Evolutionary conservation across 257 asterid species (phyloP).

Genomic region (Plantago major): DNA sequence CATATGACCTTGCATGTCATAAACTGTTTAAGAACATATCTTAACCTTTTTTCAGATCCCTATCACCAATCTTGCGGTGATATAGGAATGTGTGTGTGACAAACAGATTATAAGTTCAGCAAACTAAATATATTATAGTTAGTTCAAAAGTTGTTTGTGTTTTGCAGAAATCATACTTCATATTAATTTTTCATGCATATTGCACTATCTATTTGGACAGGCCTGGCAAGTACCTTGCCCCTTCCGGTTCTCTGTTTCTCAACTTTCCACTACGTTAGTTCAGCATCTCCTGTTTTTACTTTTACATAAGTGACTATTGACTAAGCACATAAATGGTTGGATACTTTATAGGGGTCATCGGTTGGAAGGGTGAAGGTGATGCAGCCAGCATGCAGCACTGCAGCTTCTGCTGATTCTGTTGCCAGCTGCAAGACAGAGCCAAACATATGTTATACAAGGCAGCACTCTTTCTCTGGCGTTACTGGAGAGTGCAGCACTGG

Average conservation of each 20-base stretch:
- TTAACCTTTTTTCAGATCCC: constrained; percentile 14
- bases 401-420: constrained; percentile 70
- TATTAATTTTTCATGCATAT: not conserved
- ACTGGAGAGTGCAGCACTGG: constrained; percentile 61
- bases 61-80: not conserved
- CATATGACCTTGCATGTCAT: no score
- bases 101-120: not conserved
- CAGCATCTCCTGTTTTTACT: not conserved
- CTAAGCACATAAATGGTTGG: constrained; percentile 13
- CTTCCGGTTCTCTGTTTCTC: not conserved
- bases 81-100: not conserved
- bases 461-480: constrained; percentile 61
- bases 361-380: constrained; percentile 35
- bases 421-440: constrained; percentile 86
- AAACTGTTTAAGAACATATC: not conserved
- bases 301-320: not conserved
- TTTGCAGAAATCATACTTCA: not conserved
- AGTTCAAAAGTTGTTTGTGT: not conserved
- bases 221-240: not conserved
- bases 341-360: constrained; percentile 44
- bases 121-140: not conserved
- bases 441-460: constrained; percentile 47
- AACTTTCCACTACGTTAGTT: not conserved
- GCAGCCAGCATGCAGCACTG: constrained; percentile 79
- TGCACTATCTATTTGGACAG: not conserved